phyloP scores from a whole-genome alignment of 495 filamentous ascomycete genomes.

The Annulohypoxylon bovei region DNA sequence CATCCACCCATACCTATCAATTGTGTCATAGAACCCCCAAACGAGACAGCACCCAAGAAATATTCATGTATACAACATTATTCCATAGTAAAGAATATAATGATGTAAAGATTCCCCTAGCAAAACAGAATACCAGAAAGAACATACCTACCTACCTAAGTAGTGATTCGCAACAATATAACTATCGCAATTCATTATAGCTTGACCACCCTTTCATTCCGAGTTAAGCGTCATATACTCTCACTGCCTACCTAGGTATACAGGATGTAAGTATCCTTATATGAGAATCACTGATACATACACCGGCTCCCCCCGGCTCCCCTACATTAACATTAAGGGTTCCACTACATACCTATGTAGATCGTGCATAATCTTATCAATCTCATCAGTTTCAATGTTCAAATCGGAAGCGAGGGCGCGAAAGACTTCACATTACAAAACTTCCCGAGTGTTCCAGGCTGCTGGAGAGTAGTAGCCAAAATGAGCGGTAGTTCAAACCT shows the following conservation, averaged over 20 bases:
- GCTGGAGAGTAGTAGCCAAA: slow-evolving; percentile 12
- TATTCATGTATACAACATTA: too few species aligned
- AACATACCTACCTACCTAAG: neutral
- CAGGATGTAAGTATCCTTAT: too few species aligned
- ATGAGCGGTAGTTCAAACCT: slow-evolving; percentile 48
- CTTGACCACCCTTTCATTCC: neutral
- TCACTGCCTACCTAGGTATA: too few species aligned
- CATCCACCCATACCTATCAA: neutral
- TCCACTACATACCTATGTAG: neutral
- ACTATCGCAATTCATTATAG: neutral
- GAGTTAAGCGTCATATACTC: slow-evolving; percentile 8
- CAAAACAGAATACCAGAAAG: too few species aligned
- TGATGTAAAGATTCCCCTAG: too few species aligned
- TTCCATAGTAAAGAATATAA: too few species aligned
- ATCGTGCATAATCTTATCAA: slow-evolving; percentile 42
- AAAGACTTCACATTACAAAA: slow-evolving; percentile 12
- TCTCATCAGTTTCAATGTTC: slow-evolving; percentile 26
- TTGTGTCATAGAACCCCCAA: neutral
- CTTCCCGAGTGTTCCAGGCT: slow-evolving; percentile 5
- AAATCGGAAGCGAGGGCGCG: neutral
- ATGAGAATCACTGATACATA: too few species aligned
- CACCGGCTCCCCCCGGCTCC: too few species aligned
- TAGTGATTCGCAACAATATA: too few species aligned
- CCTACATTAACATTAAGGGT: slow-evolving; percentile 5
- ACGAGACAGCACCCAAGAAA: too few species aligned